Percentiles rank a stretch among this genome's conserved stretches.
Conservation (phyloP, 2,329 filamentous ascomycete genomes). For the Colletotrichum sp. region DNA sequence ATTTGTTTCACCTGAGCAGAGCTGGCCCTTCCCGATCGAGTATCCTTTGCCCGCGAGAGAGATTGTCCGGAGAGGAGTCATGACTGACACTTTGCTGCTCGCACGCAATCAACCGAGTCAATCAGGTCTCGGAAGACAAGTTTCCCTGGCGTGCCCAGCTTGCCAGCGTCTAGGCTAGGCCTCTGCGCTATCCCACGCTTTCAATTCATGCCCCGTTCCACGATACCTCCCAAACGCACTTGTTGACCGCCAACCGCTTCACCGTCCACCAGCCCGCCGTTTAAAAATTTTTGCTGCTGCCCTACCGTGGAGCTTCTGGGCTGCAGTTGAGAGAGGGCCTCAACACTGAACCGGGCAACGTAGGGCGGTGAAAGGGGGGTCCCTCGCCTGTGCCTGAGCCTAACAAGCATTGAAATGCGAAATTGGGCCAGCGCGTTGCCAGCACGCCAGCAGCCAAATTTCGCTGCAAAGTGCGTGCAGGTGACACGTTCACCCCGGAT, state of each 20-base stretch:
- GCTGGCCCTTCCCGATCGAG: neutral
- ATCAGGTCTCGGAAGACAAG: neutral
- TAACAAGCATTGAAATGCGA: neutral
- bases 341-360: neutral
- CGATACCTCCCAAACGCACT: neutral
- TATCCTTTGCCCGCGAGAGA: neutral
- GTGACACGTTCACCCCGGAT: slow-evolving; percentile 3
- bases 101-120: slow-evolving; percentile 2
- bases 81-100: neutral
- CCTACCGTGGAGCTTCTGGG: neutral
- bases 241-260: neutral
- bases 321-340: slow-evolving; percentile 5
- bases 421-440: neutral
- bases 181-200: neutral
- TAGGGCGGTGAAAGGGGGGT: slow-evolving; percentile 10
- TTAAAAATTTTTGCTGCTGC: neutral
- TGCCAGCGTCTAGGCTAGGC: neutral
- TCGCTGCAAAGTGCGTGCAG: neutral
- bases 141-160: neutral
- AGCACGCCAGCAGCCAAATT: neutral
- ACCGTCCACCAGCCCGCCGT: neutral
- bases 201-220: neutral
- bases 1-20: slow-evolving; percentile 5
- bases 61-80: neutral
- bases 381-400: neutral